These are phyloP conservation scores for Grosmannia serpens DNA, from an alignment of 2,329 filamentous ascomycete genomes.

Conservation along the genomic window DNA sequence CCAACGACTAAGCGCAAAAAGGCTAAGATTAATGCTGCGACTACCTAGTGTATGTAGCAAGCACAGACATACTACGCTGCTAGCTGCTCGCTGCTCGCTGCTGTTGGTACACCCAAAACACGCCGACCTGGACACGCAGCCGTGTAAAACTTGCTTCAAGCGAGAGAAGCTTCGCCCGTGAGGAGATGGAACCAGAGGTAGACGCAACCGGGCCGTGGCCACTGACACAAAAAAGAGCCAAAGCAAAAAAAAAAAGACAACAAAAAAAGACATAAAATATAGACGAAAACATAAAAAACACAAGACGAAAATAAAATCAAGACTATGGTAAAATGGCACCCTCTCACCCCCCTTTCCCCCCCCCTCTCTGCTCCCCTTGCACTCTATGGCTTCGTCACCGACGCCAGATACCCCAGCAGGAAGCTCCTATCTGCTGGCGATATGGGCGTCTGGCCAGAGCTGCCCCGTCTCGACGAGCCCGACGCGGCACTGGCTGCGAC, in stretches of 20 bases:
- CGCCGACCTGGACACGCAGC: no score
- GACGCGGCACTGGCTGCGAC: background rate
- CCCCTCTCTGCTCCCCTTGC: background rate
- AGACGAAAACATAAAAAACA: background rate
- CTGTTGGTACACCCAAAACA: no score
- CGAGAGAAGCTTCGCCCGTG: background rate
- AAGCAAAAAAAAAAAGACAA: background rate
- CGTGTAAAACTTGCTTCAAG: no score
- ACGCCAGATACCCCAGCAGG: slow-evolving; percentile 62
- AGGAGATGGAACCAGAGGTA: background rate
- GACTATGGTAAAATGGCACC: background rate
- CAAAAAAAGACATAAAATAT: background rate
- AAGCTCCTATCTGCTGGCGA: slow-evolving; percentile 66
- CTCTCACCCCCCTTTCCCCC: background rate
- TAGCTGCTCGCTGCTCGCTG: no score
- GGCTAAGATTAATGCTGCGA: background rate
- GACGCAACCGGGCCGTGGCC: no score
- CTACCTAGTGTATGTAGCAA: no score
- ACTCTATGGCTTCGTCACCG: slow-evolving; percentile 25
- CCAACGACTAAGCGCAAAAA: background rate
- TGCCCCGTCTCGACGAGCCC: slow-evolving; percentile 29
- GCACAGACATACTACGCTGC: no score
- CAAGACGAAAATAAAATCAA: background rate
- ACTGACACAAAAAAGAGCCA: no score
- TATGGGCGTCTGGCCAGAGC: slow-evolving; percentile 35